Percentiles rank a stretch among this genome's conserved stretches.
These are phyloP conservation scores for Fremontodendron californicum DNA, from an alignment of 345 rosid species.

Conservation along the genomic window DNA sequence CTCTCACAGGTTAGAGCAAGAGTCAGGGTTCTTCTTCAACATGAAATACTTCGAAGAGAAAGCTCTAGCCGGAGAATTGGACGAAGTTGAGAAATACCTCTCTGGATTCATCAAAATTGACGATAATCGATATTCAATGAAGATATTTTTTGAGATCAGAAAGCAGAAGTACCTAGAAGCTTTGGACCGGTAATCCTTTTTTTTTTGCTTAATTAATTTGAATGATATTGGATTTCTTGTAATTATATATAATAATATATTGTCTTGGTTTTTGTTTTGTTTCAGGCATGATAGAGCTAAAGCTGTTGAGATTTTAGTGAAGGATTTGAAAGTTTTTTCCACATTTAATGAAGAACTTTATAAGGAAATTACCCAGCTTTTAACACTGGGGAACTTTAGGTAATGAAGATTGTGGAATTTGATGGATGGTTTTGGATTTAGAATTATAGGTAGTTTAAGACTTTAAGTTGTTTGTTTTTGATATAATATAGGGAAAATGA, in stretches of 20 bases:
- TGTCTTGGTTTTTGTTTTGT: background rate
- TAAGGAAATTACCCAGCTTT: constrained; percentile 87
- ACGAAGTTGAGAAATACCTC: constrained; percentile 32
- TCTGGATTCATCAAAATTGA: constrained; percentile 34
- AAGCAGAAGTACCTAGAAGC: constrained; percentile 60
- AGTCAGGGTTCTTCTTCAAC: constrained; percentile 32
- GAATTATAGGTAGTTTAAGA: background rate
- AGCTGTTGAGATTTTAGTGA: constrained; percentile 80
- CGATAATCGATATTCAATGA: constrained; percentile 42
- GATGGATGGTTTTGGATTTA: background rate
- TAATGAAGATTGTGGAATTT: constrained; percentile 18
- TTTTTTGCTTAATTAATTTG: background rate
- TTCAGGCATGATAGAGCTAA: constrained; percentile 73
- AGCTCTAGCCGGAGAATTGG: constrained; percentile 34
- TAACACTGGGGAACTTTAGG: constrained; percentile 84
- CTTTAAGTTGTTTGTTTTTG: background rate
- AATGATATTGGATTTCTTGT: constrained; percentile 3
- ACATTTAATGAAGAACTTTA: constrained; percentile 81
- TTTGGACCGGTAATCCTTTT: constrained; percentile 40
- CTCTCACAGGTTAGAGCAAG: constrained; percentile 22
- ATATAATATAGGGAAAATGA: constrained; percentile 24
- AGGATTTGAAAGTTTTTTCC: constrained; percentile 78
- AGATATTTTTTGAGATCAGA: constrained; percentile 52
- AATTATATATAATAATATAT: background rate
- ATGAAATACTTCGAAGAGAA: constrained; percentile 31